Evolutionary conservation across 345 rosid species (phyloP).

Genomic region (Jatropha curcas): DNA sequence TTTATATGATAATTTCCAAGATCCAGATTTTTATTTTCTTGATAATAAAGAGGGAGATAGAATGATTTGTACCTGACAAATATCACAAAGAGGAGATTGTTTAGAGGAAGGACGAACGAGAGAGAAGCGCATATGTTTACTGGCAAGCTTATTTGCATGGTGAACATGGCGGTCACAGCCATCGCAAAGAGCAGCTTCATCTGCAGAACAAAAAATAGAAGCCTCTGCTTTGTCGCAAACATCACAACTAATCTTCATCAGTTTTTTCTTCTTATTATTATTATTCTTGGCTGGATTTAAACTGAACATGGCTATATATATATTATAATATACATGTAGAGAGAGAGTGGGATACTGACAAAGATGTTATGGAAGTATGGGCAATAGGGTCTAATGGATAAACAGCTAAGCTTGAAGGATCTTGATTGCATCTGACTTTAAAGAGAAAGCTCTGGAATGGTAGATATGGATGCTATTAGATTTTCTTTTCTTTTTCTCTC

Average conservation of each 20-base stretch:
- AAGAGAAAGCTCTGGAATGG: constrained; percentile 27
- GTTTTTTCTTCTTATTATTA: neutral
- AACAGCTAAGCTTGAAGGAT: constrained; percentile 21
- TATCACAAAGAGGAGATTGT: constrained; percentile 69
- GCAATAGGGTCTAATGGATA: constrained; percentile 16
- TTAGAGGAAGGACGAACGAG: constrained; percentile 50
- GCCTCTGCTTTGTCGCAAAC: constrained; percentile 64
- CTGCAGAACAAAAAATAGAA: constrained; percentile 61
- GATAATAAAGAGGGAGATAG: too few species aligned
- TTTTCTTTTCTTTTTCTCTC: neutral
- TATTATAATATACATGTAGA: neutral
- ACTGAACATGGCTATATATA: neutral
- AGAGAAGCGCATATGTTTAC: constrained; percentile 63
- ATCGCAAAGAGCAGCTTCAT: constrained; percentile 79
- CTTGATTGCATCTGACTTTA: constrained; percentile 21
- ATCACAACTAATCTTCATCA: constrained; percentile 79
- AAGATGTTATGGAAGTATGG: constrained; percentile 31
- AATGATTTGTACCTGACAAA: constrained; percentile 52
- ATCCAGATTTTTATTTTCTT: neutral
- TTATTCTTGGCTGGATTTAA: neutral
- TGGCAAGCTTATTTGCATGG: constrained; percentile 67
- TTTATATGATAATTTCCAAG: neutral
- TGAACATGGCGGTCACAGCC: constrained; percentile 69
- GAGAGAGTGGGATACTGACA: constrained; percentile 17
- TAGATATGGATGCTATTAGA: neutral